Base-by-base conservation (phyloP, 257 asterid species). In the Vinca minor region DNA sequence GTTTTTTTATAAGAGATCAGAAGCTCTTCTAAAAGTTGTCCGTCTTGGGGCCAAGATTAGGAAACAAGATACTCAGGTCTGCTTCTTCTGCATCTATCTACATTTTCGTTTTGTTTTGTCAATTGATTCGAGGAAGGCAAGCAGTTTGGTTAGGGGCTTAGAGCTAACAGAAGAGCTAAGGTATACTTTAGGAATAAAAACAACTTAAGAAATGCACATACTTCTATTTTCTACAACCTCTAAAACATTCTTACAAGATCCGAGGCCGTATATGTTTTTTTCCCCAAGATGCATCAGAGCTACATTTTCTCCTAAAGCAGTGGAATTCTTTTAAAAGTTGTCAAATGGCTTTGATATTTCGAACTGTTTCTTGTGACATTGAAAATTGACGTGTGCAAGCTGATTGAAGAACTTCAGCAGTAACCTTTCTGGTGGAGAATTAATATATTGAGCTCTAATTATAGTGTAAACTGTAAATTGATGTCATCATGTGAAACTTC, bases 1-100 rank as follows among this genome's bases (percentile, higher is more conserved):
- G 66, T 93, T 87, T 82, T 75, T 76, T 70, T 68, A 87, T 62
- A 88, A 73, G 76, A 84, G 99, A 78, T 87, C 99, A 13, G 99
- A 87, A 28, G 86, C 95, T 26, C 86, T 93, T 71, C 69, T 93
- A 77, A 93, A 71, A 80, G 80, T 88, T 72, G 86, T 93, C 28
- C 89, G 88, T 23, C 80, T 64, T 71, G 97, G 95, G 46, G 91
- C 96, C 67, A 70, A 79, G 68, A 80, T 89, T 52, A 73, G 76
- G 77, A 87, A 78, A 79, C 81, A 70, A 77, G 94, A 85, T 12
- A 59, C 74, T 69, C 69, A 78, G 88, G 97, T 83, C 59, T 65
- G 53, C 49, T 50, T 68, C 64, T 49, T 38, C 34, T 57, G 14
- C 23, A 13, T 32, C 50, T n/a, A 56, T 68, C 36, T 21, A 45